Evolutionary conservation across 75 land plant genomes (phyloP).

Genomic region (Ceratopteris richardii): DNA sequence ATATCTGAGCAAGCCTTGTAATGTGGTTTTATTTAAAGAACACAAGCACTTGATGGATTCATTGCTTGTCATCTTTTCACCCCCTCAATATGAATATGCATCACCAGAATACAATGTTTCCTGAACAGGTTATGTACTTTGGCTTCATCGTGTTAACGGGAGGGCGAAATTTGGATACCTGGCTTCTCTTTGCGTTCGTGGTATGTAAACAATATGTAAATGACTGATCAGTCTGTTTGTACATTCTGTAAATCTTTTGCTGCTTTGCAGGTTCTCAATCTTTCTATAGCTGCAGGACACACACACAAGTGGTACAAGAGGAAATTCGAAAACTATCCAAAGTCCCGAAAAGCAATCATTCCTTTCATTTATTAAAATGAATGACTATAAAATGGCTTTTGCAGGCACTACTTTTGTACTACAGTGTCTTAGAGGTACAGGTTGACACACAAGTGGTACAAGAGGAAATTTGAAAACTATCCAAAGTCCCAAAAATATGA

Average conservation of each 20-base stretch:
- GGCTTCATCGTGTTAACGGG: slow-evolving; percentile 14
- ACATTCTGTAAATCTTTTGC: too few relatives aligned
- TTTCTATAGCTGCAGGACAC: slow-evolving; percentile 3
- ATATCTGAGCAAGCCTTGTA: too few relatives aligned
- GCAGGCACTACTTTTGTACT: too few relatives aligned
- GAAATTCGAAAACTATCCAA: slow-evolving; percentile 8
- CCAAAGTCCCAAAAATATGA: background rate
- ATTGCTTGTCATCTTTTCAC: too few relatives aligned
- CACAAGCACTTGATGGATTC: too few relatives aligned
- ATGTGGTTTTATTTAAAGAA: too few relatives aligned
- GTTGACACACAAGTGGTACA: slow-evolving; percentile 11
- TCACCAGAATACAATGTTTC: too few relatives aligned
- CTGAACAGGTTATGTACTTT: slow-evolving; percentile 13
- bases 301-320: slow-evolving; percentile 8
- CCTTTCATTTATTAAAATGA: slow-evolving; percentile 1
- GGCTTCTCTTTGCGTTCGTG: slow-evolving; percentile 13
- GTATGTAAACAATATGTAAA: background rate
- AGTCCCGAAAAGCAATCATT: slow-evolving; percentile 2
- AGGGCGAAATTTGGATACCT: slow-evolving; percentile 10
- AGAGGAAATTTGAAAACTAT: slow-evolving; percentile 3
- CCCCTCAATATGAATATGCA: too few relatives aligned
- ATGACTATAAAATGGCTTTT: background rate
- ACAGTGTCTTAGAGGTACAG: too few relatives aligned
- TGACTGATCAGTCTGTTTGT: background rate
- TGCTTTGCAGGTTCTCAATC: slow-evolving; percentile 5